These are phyloP conservation scores for Corrigiola litoralis DNA, from an alignment of 179 eudicot species.

Conservation along the genomic window DNA sequence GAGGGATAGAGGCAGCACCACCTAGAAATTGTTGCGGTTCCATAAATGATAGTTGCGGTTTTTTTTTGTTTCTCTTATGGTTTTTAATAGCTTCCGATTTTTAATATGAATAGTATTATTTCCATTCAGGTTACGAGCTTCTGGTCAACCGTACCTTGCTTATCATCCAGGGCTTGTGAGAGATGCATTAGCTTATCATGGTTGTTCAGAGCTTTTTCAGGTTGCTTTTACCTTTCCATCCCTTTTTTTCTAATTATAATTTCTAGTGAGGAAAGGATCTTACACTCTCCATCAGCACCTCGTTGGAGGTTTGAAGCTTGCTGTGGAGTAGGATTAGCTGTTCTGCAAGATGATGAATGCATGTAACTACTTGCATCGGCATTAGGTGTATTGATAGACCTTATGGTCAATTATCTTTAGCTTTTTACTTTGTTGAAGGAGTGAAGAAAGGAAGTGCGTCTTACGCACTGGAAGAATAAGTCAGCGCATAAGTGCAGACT, in stretches of 20 bases:
- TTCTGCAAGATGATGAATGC: background rate
- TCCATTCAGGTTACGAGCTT: conserved; percentile 61
- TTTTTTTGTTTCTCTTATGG: background rate
- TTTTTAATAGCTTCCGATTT: background rate
- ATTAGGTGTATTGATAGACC: background rate
- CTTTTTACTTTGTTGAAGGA: background rate
- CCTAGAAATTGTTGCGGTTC: no score
- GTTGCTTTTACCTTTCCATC: conserved; percentile 26
- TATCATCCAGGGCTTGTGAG: conserved; percentile 88
- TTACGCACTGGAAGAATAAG: no score
- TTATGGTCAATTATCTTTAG: background rate
- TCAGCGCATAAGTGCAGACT: background rate
- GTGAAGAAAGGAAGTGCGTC: no score
- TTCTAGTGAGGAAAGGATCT: background rate
- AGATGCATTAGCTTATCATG: conserved; percentile 85
- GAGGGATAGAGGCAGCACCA: no score
- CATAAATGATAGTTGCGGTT: no score
- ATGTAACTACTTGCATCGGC: background rate
- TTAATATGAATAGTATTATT: conserved; percentile 2
- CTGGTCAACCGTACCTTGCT: conserved; percentile 84
- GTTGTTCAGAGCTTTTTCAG: conserved; percentile 98
- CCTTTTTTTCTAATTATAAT: background rate
- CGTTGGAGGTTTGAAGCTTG: background rate
- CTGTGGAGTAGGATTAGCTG: background rate
- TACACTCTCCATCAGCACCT: background rate